Evolutionary conservation across 2,329 filamentous ascomycete genomes (phyloP).

Genomic region (Ophiognomonia clavigignenti-juglandacearum): DNA sequence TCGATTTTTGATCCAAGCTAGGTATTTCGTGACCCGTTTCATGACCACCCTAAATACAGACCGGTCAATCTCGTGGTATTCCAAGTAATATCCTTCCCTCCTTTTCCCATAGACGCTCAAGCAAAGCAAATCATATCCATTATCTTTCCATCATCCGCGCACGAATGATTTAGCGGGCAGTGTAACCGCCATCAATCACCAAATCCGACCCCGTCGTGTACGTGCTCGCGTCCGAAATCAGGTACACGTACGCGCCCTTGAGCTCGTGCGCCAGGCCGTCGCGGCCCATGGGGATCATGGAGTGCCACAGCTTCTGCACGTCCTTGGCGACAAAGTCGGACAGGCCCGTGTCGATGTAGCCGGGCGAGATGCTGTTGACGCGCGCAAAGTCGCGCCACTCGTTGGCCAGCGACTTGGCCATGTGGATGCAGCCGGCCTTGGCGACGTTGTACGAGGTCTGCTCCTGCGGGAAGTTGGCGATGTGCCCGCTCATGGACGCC

Average conservation of each 20-base stretch:
- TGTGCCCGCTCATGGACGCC: slow-evolving; percentile 72
- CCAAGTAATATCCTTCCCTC: background rate
- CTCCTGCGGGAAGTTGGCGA: slow-evolving; percentile 71
- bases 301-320: slow-evolving; percentile 66
- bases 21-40: too few relatives aligned
- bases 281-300: slow-evolving; percentile 70
- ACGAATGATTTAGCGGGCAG: slow-evolving; percentile 31
- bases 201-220: slow-evolving; percentile 73
- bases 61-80: too few relatives aligned
- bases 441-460: slow-evolving; percentile 71
- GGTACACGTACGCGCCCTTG: slow-evolving; percentile 72
- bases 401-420: slow-evolving; percentile 47
- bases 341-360: slow-evolving; percentile 63
- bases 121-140: background rate
- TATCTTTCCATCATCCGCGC: background rate
- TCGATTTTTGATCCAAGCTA: too few relatives aligned
- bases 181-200: slow-evolving; percentile 67
- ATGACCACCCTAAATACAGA: too few relatives aligned
- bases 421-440: slow-evolving; percentile 60
- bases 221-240: slow-evolving; percentile 67
- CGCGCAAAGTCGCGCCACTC: slow-evolving; percentile 58
- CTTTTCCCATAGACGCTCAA: background rate
- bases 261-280: slow-evolving; percentile 65
- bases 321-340: slow-evolving; percentile 58
- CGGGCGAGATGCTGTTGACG: slow-evolving; percentile 50